Percentiles rank a stretch among this genome's conserved stretches.
These are phyloP conservation scores for Alternaria sp. DNA, from an alignment of 2,329 filamentous ascomycete species.

Conservation along the genomic window DNA sequence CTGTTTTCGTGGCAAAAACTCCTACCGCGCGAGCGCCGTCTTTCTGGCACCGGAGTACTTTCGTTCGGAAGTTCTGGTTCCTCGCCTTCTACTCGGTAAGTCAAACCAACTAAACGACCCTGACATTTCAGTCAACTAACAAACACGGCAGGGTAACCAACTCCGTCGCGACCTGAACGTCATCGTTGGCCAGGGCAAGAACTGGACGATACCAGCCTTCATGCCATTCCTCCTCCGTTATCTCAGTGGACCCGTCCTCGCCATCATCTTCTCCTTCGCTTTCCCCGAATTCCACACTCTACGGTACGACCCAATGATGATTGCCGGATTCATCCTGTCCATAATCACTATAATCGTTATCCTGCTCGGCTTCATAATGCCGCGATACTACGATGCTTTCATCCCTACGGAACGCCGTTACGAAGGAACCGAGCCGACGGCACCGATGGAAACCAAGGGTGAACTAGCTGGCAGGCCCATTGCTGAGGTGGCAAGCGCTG, in stretches of 20 bases:
- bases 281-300: slow-evolving; percentile 42
- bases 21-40: slow-evolving; percentile 52
- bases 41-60: slow-evolving; percentile 51
- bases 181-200: slow-evolving; percentile 60
- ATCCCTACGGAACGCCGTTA: slow-evolving; percentile 55
- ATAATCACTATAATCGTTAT: slow-evolving; percentile 53
- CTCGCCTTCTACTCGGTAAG: slow-evolving; percentile 64
- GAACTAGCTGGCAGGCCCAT: slow-evolving; percentile 30
- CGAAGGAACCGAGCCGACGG: slow-evolving; percentile 53
- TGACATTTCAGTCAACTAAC: background rate
- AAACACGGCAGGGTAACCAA: slow-evolving; percentile 42
- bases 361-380: slow-evolving; percentile 57
- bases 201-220: slow-evolving; percentile 63
- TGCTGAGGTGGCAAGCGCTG: slow-evolving; percentile 12
- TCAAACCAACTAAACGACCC: background rate
- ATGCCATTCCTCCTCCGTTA: slow-evolving; percentile 55
- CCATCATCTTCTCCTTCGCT: slow-evolving; percentile 44
- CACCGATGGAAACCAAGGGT: slow-evolving; percentile 33
- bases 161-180: slow-evolving; percentile 62
- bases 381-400: slow-evolving; percentile 61
- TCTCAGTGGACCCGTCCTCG: slow-evolving; percentile 40
- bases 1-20: slow-evolving; percentile 51
- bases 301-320: slow-evolving; percentile 45
- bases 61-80: slow-evolving; percentile 58
- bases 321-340: slow-evolving; percentile 41